A percentile compares a stretch with the other conserved stretches of the same genome.
phyloP scores from a whole-genome alignment of 2,329 filamentous ascomycete genomes.

The Pseudogymnoascus sp. region DNA sequence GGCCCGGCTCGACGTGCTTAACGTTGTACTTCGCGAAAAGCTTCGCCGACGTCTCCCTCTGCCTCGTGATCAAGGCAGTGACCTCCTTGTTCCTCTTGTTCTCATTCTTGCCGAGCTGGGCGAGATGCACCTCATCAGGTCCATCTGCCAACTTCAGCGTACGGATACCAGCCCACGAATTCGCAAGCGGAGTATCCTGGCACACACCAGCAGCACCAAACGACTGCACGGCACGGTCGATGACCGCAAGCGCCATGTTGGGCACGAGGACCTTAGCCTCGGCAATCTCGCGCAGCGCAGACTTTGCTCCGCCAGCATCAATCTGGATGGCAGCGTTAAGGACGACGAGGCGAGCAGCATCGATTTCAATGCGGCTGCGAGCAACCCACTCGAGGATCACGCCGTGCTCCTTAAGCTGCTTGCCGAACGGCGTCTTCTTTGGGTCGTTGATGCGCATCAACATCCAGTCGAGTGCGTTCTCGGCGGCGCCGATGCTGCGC shows the following conservation, averaged over 20 bases:
- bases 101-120: constrained; percentile 74
- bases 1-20: constrained; percentile 25
- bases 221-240: constrained; percentile 89
- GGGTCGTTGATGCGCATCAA: constrained; percentile 90
- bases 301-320: constrained; percentile 81
- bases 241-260: constrained; percentile 70
- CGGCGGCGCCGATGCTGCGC: constrained; percentile 84
- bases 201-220: constrained; percentile 86
- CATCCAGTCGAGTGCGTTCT: constrained; percentile 90
- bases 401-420: constrained; percentile 78
- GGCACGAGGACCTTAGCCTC: constrained; percentile 92
- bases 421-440: constrained; percentile 82
- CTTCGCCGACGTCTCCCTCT: constrained; percentile 56
- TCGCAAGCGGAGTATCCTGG: constrained; percentile 87
- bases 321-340: constrained; percentile 94
- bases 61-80: constrained; percentile 52
- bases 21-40: constrained; percentile 53
- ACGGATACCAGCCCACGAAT: constrained; percentile 71
- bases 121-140: constrained; percentile 87
- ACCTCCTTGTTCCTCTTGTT: constrained; percentile 59
- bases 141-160: constrained; percentile 85
- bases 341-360: constrained; percentile 79
- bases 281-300: constrained; percentile 84
- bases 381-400: constrained; percentile 95
- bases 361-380: constrained; percentile 85